A percentile compares a stretch with the other conserved stretches of the same genome.
These are phyloP conservation scores for Emericellopsis cladophorae DNA, from an alignment of 2,329 filamentous ascomycete genomes.

Conservation along the genomic window DNA sequence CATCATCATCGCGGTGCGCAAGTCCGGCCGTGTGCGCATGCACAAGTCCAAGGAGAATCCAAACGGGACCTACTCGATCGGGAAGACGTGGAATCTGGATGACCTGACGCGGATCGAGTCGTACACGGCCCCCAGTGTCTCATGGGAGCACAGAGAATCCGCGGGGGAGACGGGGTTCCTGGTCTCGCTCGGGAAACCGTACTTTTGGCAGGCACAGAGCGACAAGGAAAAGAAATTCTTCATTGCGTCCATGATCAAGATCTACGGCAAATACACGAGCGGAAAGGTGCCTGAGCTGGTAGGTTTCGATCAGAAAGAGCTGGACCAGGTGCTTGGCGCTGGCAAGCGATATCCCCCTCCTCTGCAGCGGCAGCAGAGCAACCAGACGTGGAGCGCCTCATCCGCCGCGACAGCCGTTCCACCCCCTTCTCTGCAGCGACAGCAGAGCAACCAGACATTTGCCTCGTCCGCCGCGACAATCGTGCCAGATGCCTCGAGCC, in stretches of 20 bases:
- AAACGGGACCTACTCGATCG: conserved; percentile 91
- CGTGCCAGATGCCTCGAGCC: neutral
- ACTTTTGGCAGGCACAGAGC: conserved; percentile 92
- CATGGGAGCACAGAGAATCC: conserved; percentile 56
- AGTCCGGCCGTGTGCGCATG: conserved; percentile 83
- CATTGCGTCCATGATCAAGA: conserved; percentile 90
- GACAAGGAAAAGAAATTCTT: conserved; percentile 98
- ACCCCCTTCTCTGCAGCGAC: neutral
- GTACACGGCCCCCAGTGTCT: conserved; percentile 50
- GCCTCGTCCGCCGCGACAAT: neutral
- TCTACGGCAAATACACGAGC: conserved; percentile 91
- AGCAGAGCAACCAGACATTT: conserved; percentile 2
- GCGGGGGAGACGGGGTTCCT: conserved; percentile 75
- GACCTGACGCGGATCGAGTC: conserved; percentile 77
- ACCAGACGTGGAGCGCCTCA: conserved; percentile 2
- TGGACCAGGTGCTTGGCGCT: conserved; percentile 59
- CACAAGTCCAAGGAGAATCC: conserved; percentile 95
- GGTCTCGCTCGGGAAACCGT: conserved; percentile 83
- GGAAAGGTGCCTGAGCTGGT: conserved; percentile 66
- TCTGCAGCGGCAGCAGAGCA: conserved; percentile 8
- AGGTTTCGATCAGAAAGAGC: conserved; percentile 72
- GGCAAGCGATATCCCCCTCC: conserved; percentile 24
- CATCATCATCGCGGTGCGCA: conserved; percentile 87
- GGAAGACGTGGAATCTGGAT: conserved; percentile 96
- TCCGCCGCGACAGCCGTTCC: neutral